These are phyloP conservation scores for Cryphonectria radicalis DNA, from an alignment of 2,329 filamentous ascomycete genomes.

Conservation along the genomic window DNA sequence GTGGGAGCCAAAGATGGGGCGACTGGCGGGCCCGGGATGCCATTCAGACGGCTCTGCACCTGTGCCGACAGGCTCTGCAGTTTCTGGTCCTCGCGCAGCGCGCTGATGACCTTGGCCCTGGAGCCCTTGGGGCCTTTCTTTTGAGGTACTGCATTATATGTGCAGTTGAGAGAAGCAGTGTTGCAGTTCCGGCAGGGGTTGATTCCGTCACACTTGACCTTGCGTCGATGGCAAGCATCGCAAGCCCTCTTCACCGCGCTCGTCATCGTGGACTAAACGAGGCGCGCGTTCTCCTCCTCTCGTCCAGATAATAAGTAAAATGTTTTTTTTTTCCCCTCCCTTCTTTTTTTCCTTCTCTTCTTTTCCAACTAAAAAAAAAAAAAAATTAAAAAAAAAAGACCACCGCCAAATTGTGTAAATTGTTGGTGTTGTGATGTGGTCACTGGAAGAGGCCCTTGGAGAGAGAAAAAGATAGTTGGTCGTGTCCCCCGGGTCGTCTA, in stretches of 20 bases:
- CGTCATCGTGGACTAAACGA: slow-evolving; percentile 42
- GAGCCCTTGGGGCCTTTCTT: slow-evolving; percentile 79
- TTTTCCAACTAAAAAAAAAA: neutral
- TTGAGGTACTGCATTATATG: slow-evolving; percentile 75
- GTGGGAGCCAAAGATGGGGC: slow-evolving; percentile 56
- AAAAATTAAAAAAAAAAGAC: neutral
- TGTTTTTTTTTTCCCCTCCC: neutral
- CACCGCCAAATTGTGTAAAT: neutral
- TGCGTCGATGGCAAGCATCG: slow-evolving; percentile 74
- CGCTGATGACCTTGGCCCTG: slow-evolving; percentile 75
- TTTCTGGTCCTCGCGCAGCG: slow-evolving; percentile 70
- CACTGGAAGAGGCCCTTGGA: neutral
- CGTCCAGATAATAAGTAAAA: neutral
- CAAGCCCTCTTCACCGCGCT: slow-evolving; percentile 66
- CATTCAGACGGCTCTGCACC: slow-evolving; percentile 63
- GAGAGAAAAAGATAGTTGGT: neutral
- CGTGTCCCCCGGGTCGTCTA: neutral
- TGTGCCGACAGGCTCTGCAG: slow-evolving; percentile 67
- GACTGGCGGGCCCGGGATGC: slow-evolving; percentile 54
- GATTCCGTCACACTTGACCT: slow-evolving; percentile 74
- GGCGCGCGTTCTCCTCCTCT: neutral
- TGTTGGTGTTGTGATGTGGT: neutral
- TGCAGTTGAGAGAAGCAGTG: slow-evolving; percentile 69
- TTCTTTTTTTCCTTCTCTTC: neutral
- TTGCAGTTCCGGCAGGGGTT: slow-evolving; percentile 74